Evolutionary conservation across 306 rosid genomes (phyloP).

Genomic region (Mimosa bimucronata): DNA sequence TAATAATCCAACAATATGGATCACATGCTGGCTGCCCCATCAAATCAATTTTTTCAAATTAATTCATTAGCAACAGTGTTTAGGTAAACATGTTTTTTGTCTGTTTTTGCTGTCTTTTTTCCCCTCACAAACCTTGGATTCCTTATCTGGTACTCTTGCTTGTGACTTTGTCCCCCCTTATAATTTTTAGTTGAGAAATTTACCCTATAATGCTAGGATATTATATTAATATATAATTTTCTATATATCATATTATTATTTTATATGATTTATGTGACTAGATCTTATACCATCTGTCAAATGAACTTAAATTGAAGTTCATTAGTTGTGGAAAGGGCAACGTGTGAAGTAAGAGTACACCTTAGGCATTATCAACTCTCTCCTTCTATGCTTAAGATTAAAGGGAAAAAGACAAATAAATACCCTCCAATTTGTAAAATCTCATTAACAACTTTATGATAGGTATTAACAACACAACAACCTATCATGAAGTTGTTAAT

Average conservation of each 20-base stretch:
- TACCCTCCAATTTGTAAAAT: no score
- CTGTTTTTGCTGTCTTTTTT: conserved; percentile 1
- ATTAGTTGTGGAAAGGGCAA: not conserved
- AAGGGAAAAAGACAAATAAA: no score
- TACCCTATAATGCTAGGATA: not conserved
- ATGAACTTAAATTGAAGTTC: not conserved
- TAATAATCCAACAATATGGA: conserved; percentile 20
- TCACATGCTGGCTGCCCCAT: conserved; percentile 42
- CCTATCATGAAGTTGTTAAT: no score
- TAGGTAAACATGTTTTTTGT: not conserved
- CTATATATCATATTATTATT: no score
- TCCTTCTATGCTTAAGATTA: no score
- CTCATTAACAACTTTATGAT: no score
- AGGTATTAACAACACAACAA: no score
- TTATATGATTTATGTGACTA: no score
- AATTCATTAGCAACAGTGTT: not conserved
- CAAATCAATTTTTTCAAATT: not conserved
- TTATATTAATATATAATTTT: no score
- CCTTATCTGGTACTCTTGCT: not conserved
- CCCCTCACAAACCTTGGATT: not conserved
- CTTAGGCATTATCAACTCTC: not conserved
- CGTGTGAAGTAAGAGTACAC: not conserved
- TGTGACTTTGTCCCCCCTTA: not conserved
- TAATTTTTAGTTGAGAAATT: not conserved
- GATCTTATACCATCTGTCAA: not conserved